Evolutionary conservation across 2,329 filamentous ascomycete genomes (phyloP).

Genomic region (Fusarium sp.): DNA sequence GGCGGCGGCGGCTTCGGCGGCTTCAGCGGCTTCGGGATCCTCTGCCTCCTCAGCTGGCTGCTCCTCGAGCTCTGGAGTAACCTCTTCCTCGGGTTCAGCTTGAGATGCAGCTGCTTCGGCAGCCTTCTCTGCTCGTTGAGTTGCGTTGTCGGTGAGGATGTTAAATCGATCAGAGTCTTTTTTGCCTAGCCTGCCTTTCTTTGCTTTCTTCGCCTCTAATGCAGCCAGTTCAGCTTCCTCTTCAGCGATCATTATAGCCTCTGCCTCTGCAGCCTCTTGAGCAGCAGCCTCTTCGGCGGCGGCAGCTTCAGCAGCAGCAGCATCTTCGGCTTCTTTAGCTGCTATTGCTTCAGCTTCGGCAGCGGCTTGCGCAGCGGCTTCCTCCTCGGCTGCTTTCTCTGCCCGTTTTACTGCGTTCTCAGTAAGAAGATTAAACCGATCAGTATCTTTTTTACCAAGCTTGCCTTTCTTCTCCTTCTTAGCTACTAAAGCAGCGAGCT

Average conservation of each 20-base stretch:
- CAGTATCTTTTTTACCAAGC: constrained; percentile 61
- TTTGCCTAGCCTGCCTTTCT: constrained; percentile 49
- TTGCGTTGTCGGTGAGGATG: constrained; percentile 43
- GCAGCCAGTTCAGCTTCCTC: constrained; percentile 49
- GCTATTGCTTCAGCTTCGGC: constrained; percentile 32
- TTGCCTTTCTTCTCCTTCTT: constrained; percentile 64
- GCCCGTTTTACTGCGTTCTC: constrained; percentile 51
- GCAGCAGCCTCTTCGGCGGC: constrained; percentile 30
- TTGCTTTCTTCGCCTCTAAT: constrained; percentile 55
- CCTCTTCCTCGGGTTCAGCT: constrained; percentile 22
- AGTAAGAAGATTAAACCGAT: constrained; percentile 58
- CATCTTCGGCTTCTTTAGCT: constrained; percentile 30
- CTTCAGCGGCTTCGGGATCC: constrained; percentile 36
- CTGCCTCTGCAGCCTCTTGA: constrained; percentile 38
- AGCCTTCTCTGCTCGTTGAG: constrained; percentile 43
- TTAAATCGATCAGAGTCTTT: constrained; percentile 52
- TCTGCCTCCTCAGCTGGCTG: constrained; percentile 52
- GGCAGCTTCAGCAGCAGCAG: constrained; percentile 30
- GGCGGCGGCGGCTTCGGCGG: constrained; percentile 8
- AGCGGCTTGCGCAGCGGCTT: constrained; percentile 39
- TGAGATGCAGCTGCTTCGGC: constrained; percentile 11
- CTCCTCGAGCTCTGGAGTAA: constrained; percentile 29
- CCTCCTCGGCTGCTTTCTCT: constrained; percentile 38
- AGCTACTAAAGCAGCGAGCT: constrained; percentile 57
- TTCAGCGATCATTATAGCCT: constrained; percentile 35